phyloP scores from a whole-genome alignment of 768 basidiomycete species.

The Rubroboletus pulcherrimus region DNA sequence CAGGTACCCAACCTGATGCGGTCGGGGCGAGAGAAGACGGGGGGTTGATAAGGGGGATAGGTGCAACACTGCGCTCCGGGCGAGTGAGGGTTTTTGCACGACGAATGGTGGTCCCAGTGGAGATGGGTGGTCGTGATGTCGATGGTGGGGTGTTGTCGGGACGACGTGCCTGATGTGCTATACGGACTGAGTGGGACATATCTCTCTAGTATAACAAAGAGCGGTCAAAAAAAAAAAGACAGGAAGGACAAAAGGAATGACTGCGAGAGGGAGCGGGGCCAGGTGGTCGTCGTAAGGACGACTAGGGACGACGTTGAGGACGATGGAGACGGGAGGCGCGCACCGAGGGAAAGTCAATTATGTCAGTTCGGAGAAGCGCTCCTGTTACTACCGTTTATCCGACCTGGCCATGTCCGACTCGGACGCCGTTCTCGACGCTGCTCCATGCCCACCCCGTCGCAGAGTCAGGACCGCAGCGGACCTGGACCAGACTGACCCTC shows the following conservation, averaged over 20 bases:
- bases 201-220: neutral
- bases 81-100: constrained; percentile 95
- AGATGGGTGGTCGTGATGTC: constrained; percentile 42
- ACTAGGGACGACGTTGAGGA: neutral
- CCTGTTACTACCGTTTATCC: neutral
- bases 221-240: neutral
- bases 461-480: neutral
- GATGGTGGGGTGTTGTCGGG: constrained; percentile 46
- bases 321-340: neutral
- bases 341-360: neutral
- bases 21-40: constrained; percentile 42
- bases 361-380: neutral
- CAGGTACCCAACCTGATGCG: constrained; percentile 36
- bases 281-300: neutral
- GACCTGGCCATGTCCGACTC: constrained; percentile 12
- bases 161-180: constrained; percentile 10
- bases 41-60: constrained; percentile 91
- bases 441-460: neutral
- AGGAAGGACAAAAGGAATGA: neutral
- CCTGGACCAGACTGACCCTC: neutral
- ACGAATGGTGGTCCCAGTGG: constrained; percentile 60
- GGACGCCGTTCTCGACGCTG: neutral
- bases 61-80: constrained; percentile 92
- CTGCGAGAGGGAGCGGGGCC: neutral
- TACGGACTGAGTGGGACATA: constrained; percentile 26